A percentile compares a stretch with the other conserved stretches of the same genome.
Conservation (phyloP, 192 early-diverging fungal genomes). For the Coemansia sp. region DNA sequence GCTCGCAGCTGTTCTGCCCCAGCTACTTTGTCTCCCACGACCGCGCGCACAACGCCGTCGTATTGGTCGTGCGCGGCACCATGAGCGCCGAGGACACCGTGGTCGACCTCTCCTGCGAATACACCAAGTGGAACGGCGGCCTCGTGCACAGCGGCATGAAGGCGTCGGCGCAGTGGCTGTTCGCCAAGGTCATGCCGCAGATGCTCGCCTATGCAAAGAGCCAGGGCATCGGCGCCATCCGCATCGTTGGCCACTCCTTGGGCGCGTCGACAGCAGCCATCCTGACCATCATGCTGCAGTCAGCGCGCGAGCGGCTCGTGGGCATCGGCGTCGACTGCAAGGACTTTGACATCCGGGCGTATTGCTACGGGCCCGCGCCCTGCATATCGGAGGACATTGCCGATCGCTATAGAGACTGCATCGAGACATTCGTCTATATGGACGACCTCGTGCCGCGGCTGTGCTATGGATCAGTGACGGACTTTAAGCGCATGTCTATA, state of each 20-base stretch:
- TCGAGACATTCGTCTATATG: slow-evolving; percentile 61
- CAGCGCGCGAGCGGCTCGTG: slow-evolving; percentile 46
- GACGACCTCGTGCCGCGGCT: slow-evolving; percentile 65
- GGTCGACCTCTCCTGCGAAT: slow-evolving; percentile 76
- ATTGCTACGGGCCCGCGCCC: slow-evolving; percentile 62
- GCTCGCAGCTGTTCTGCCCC: slow-evolving; percentile 64
- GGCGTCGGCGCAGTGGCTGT: slow-evolving; percentile 73
- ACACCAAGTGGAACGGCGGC: slow-evolving; percentile 75
- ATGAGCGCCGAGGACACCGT: slow-evolving; percentile 76
- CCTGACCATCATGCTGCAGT: slow-evolving; percentile 69
- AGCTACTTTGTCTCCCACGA: slow-evolving; percentile 73
- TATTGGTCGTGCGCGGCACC: slow-evolving; percentile 67
- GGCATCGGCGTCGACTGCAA: slow-evolving; percentile 28
- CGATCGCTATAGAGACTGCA: slow-evolving; percentile 56
- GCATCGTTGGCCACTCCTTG: slow-evolving; percentile 75
- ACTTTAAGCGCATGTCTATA: slow-evolving; percentile 63
- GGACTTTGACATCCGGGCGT: slow-evolving; percentile 32
- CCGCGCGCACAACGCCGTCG: slow-evolving; percentile 61
- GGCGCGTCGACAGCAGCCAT: slow-evolving; percentile 71
- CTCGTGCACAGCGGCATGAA: slow-evolving; percentile 76
- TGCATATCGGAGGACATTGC: slow-evolving; percentile 57
- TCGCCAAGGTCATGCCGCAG: slow-evolving; percentile 63
- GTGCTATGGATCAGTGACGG: slow-evolving; percentile 64
- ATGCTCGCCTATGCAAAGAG: slow-evolving; percentile 58
- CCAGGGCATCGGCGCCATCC: slow-evolving; percentile 54